These are phyloP conservation scores for Chrysoporthe puriensis DNA, from an alignment of 2,329 filamentous ascomycete species.

Conservation along the genomic window DNA sequence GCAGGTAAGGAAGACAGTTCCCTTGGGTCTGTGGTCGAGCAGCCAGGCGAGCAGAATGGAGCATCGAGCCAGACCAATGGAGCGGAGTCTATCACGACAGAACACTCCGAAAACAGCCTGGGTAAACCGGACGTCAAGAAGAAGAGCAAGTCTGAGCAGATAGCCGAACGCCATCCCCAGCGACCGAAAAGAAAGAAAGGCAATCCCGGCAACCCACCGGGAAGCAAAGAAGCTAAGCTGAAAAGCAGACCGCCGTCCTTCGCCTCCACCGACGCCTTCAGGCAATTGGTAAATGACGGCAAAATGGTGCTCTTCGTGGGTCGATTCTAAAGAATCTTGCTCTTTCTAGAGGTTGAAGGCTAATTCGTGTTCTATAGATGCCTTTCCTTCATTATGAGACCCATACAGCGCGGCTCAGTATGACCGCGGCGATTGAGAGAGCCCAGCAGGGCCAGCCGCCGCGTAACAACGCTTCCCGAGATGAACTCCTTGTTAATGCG, in stretches of 20 bases:
- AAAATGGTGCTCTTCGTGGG: constrained; percentile 43
- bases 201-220: constrained; percentile 41
- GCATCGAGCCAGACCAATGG: not conserved
- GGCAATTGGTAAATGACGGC: constrained; percentile 36
- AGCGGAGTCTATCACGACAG: constrained; percentile 23
- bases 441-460: constrained; percentile 39
- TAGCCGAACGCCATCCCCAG: constrained; percentile 42
- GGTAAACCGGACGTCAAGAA: constrained; percentile 38
- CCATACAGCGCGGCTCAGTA: constrained; percentile 54
- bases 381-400: constrained; percentile 70
- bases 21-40: constrained; percentile 28
- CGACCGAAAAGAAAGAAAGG: constrained; percentile 39
- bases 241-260: constrained; percentile 28
- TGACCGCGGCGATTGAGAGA: constrained; percentile 55
- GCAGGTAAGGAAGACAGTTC: constrained; percentile 39
- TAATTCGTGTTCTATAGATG: constrained; percentile 49
- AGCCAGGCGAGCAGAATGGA: constrained; percentile 28
- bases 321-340: not conserved
- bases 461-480: constrained; percentile 37
- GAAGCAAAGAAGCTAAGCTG: constrained; percentile 37
- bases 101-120: constrained; percentile 31
- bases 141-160: constrained; percentile 42
- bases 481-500: constrained; percentile 52
- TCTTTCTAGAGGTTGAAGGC: constrained; percentile 35
- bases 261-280: constrained; percentile 37